Percentiles rank a stretch among this genome's conserved stretches.
These are phyloP conservation scores for Chaetomium fimeti DNA, from an alignment of 495 filamentous ascomycete species.

Conservation along the genomic window DNA sequence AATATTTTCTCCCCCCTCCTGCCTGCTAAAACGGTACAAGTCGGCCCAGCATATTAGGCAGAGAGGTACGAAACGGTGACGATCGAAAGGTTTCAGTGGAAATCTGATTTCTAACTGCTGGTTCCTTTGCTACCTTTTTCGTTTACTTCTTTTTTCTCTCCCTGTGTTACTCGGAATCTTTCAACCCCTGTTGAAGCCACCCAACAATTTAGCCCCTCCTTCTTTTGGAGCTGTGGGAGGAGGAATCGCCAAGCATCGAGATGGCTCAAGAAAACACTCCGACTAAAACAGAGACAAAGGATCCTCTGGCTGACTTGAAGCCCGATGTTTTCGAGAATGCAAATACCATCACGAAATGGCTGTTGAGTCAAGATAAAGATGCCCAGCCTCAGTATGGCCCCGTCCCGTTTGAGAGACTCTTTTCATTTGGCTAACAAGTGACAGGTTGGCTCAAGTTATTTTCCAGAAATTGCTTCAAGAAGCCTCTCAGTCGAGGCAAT, in stretches of 20 bases:
- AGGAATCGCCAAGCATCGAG: constrained; percentile 20
- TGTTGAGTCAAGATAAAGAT: constrained; percentile 26
- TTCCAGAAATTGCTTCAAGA: constrained; percentile 44
- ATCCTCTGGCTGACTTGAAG: constrained; percentile 18
- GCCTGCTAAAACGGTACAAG: neutral
- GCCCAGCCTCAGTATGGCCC: constrained; percentile 24
- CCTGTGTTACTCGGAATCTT: neutral
- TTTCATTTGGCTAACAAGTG: constrained; percentile 14
- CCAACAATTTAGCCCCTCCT: constrained; percentile 2
- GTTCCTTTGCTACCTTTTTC: neutral
- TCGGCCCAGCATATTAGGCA: neutral
- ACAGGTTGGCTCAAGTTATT: constrained; percentile 32
- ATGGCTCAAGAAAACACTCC: neutral
- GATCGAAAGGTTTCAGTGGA: neutral
- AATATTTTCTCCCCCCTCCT: constrained; percentile 20
- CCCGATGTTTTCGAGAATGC: constrained; percentile 33
- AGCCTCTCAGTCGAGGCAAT: constrained; percentile 45
- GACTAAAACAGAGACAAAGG: neutral
- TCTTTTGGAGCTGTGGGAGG: neutral
- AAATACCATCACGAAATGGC: constrained; percentile 38
- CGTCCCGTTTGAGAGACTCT: neutral
- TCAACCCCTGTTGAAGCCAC: neutral
- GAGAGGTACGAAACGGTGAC: neutral
- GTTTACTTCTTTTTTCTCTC: neutral
- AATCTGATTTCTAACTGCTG: neutral